Evolutionary conservation across 148 eudicot genomes (phyloP).

Genomic region (Vaccinium corymbosum): DNA sequence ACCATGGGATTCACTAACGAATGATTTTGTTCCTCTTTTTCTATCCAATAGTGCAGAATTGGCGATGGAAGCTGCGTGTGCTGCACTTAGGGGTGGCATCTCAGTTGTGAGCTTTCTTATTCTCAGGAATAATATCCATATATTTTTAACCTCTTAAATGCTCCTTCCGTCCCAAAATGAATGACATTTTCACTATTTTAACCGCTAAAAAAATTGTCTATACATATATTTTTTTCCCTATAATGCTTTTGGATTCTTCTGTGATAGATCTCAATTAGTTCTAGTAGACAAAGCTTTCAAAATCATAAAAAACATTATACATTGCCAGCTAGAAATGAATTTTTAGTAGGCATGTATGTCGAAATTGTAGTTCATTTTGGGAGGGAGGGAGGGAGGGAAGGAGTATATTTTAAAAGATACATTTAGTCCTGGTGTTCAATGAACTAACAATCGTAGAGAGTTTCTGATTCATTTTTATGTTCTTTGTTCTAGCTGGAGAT

Average conservation of each 20-base stretch:
- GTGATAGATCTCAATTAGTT: neutral
- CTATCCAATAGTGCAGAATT: slow-evolving; percentile 50
- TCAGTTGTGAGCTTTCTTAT: slow-evolving; percentile 52
- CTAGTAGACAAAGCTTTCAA: neutral
- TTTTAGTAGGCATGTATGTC: neutral
- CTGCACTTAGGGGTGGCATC: slow-evolving; percentile 69
- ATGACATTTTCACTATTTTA: neutral
- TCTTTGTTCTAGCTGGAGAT: slow-evolving; percentile 59
- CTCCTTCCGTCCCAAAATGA: neutral
- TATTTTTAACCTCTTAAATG: neutral
- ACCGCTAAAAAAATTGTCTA: neutral
- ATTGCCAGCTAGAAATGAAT: neutral
- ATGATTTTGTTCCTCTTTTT: neutral
- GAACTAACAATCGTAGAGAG: neutral
- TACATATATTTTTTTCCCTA: neutral
- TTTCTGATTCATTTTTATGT: slow-evolving; percentile 11
- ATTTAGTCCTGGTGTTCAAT: neutral
- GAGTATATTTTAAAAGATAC: neutral
- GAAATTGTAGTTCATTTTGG: neutral
- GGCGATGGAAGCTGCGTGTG: slow-evolving; percentile 79
- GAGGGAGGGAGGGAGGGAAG: neutral
- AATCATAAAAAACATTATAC: neutral
- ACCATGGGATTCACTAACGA: neutral
- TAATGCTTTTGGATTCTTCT: neutral
- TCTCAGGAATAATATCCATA: neutral